Conservation (phyloP, 345 rosid genomes). For the Populus simonii region DNA sequence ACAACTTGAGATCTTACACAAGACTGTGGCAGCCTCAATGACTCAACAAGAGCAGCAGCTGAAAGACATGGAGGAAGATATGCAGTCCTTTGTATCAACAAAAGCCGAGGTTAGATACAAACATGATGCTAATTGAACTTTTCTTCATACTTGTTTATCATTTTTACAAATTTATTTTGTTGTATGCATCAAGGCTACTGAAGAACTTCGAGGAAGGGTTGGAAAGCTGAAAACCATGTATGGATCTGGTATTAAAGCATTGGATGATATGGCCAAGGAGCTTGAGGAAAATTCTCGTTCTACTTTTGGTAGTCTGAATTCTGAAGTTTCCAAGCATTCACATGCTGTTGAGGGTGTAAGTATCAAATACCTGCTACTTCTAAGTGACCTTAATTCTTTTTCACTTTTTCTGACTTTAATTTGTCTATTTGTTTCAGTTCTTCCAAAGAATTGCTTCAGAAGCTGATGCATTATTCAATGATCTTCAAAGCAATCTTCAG, state of each 20-base stretch:
- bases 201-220: slow-evolving; percentile 74
- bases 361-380: slow-evolving; percentile 2
- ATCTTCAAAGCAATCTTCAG: slow-evolving; percentile 76
- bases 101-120: slow-evolving; percentile 61
- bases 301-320: slow-evolving; percentile 65
- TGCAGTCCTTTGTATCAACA: slow-evolving; percentile 84
- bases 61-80: slow-evolving; percentile 89
- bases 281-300: slow-evolving; percentile 80
- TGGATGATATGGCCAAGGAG: slow-evolving; percentile 75
- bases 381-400: slow-evolving; percentile 6
- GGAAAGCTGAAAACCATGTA: slow-evolving; percentile 58
- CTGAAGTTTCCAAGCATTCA: slow-evolving; percentile 83
- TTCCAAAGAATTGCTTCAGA: slow-evolving; percentile 81
- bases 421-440: slow-evolving; percentile 51
- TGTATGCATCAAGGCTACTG: slow-evolving; percentile 60
- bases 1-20: slow-evolving; percentile 84
- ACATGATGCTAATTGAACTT: background rate
- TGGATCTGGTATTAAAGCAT: slow-evolving; percentile 71
- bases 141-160: background rate
- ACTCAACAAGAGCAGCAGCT: slow-evolving; percentile 87
- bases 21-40: slow-evolving; percentile 78
- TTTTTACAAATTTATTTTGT: slow-evolving; percentile 15
- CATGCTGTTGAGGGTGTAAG: slow-evolving; percentile 78
- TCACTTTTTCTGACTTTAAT: slow-evolving; percentile 16
- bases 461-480: slow-evolving; percentile 75